Evolutionary conservation across 495 filamentous ascomycete species (phyloP).

Genomic region (Mytilinidion resinicola): DNA sequence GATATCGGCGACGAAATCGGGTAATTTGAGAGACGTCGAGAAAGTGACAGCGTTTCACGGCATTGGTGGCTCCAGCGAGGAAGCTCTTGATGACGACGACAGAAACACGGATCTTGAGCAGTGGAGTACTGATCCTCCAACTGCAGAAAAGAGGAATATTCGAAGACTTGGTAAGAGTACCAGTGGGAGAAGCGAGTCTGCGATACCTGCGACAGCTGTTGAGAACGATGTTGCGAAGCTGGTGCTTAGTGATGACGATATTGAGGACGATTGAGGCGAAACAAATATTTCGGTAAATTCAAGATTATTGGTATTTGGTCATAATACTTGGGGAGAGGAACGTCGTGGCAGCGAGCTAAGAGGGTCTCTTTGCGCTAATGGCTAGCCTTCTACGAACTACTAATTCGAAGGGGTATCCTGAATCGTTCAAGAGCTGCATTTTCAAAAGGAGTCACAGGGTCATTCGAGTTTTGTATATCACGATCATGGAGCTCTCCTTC

Average conservation of each 20-base stretch:
- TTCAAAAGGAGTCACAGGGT: too few species aligned
- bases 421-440: too few species aligned
- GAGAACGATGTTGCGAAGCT: constrained; percentile 54
- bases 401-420: too few species aligned
- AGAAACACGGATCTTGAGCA: constrained; percentile 34
- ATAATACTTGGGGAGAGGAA: too few species aligned
- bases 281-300: neutral
- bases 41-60: constrained; percentile 62
- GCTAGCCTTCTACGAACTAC: too few species aligned
- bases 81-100: constrained; percentile 39
- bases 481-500: too few species aligned
- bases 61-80: constrained; percentile 25
- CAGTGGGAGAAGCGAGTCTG: constrained; percentile 3
- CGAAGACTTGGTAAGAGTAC: constrained; percentile 8
- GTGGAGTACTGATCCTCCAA: constrained; percentile 50
- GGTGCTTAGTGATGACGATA: constrained; percentile 90
- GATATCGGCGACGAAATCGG: constrained; percentile 21
- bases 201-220: constrained; percentile 12
- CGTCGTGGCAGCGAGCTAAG: too few species aligned
- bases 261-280: constrained; percentile 64
- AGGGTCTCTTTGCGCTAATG: too few species aligned
- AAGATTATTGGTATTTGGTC: too few species aligned
- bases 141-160: constrained; percentile 7
- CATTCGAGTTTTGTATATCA: too few species aligned
- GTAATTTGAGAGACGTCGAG: constrained; percentile 49